phyloP scores from a whole-genome alignment of 257 asterid species.

The Linaria vulgaris region DNA sequence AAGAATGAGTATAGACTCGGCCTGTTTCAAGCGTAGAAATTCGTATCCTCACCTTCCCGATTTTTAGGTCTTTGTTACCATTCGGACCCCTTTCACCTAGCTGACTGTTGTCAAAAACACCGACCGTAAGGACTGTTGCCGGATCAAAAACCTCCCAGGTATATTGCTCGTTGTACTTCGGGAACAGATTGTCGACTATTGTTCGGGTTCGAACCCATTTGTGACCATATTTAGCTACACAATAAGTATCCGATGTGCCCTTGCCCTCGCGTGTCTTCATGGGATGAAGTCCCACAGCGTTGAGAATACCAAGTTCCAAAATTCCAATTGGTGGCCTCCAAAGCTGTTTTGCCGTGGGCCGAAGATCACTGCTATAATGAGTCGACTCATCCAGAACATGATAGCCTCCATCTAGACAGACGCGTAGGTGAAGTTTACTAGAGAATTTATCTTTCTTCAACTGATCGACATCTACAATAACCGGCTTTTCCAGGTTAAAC shows the following conservation, averaged over 20 bases:
- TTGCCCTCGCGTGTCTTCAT: constrained; percentile 79
- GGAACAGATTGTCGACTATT: constrained; percentile 66
- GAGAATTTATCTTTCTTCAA: constrained; percentile 78
- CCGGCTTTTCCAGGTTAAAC: constrained; percentile 83
- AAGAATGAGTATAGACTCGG: constrained; percentile 81
- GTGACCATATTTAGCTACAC: constrained; percentile 88
- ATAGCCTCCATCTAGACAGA: constrained; percentile 90
- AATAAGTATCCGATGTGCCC: constrained; percentile 84
- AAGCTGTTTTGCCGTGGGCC: constrained; percentile 88
- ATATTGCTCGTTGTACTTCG: constrained; percentile 82
- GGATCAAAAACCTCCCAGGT: constrained; percentile 95
- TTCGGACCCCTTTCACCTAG: constrained; percentile 50
- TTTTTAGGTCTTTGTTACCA: constrained; percentile 59
- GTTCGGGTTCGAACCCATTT: constrained; percentile 93
- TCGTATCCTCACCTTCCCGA: constrained; percentile 89
- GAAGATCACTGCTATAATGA: constrained; percentile 84
- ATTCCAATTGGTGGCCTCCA: constrained; percentile 85
- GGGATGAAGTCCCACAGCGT: constrained; percentile 80
- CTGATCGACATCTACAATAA: constrained; percentile 74
- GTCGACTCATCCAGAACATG: constrained; percentile 92
- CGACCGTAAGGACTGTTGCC: constrained; percentile 86
- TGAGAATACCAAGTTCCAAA: constrained; percentile 73
- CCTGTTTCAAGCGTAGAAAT: constrained; percentile 86
- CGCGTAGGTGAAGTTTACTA: constrained; percentile 74
- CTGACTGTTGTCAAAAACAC: constrained; percentile 82